Percentiles rank a stretch among this genome's conserved stretches.
phyloP scores from a whole-genome alignment of 1,284 basidiomycete species.

The Moesziomyces aphidis region DNA sequence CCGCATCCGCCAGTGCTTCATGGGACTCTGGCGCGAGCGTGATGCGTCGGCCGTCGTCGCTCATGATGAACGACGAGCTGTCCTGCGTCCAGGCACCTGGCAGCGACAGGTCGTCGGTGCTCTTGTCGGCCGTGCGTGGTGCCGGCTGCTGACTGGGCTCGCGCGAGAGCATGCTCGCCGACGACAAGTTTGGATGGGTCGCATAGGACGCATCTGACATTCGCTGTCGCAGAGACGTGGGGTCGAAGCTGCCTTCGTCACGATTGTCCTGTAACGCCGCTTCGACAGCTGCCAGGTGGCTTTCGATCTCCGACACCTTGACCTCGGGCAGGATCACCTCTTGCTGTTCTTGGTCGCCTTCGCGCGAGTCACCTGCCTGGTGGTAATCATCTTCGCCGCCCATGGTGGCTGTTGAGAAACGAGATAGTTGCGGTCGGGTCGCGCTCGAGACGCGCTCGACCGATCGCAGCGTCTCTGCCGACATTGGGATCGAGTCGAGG shows the following conservation, averaged over 20 bases:
- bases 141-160: slow-evolving; percentile 15
- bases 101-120: slow-evolving; percentile 31
- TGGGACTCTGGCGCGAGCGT: slow-evolving; percentile 45
- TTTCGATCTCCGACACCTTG: slow-evolving; percentile 46
- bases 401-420: slow-evolving; percentile 18
- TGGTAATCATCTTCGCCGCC: slow-evolving; percentile 10
- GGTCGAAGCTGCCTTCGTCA: slow-evolving; percentile 43
- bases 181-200: slow-evolving; percentile 33
- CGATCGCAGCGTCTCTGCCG: background rate
- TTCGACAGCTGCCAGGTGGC: slow-evolving; percentile 42
- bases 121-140: slow-evolving; percentile 8
- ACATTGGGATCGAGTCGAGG: slow-evolving; percentile 15
- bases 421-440: slow-evolving; percentile 30
- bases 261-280: slow-evolving; percentile 43
- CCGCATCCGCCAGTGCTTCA: slow-evolving; percentile 49
- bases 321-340: slow-evolving; percentile 38
- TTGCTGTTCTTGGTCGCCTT: slow-evolving; percentile 23
- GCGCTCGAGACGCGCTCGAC: background rate
- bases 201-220: slow-evolving; percentile 35
- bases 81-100: slow-evolving; percentile 42
- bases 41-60: slow-evolving; percentile 40
- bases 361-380: background rate
- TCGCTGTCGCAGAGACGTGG: slow-evolving; percentile 37
- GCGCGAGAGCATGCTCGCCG: slow-evolving; percentile 33
- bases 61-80: slow-evolving; percentile 23